phyloP scores from a whole-genome alignment of 164 flowering plant species.

The Chimonanthus praecox region DNA sequence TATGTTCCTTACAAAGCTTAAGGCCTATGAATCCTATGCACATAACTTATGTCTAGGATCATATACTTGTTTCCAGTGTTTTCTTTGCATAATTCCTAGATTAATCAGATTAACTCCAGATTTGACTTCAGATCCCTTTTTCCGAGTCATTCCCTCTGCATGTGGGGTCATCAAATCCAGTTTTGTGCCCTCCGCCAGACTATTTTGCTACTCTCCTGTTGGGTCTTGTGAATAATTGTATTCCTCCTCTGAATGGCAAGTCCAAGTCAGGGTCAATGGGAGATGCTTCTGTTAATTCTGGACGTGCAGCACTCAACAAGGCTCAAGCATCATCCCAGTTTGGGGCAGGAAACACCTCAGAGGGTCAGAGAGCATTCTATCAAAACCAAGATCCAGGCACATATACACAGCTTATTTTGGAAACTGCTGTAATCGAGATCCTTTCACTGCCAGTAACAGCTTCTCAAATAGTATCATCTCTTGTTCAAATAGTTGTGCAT shows the following conservation, averaged over 20 bases:
- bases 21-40: neutral
- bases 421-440: constrained; percentile 87
- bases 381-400: constrained; percentile 98
- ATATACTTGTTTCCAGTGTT: neutral
- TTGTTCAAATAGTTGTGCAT: constrained; percentile 83
- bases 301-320: constrained; percentile 52
- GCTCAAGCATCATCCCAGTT: constrained; percentile 47
- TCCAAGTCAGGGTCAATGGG: constrained; percentile 52
- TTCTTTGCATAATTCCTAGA: constrained; percentile 1
- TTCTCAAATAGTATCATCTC: constrained; percentile 75
- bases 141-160: constrained; percentile 92
- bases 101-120: constrained; percentile 3
- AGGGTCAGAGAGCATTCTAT: constrained; percentile 81
- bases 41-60: neutral
- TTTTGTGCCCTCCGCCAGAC: constrained; percentile 75
- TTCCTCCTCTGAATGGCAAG: constrained; percentile 67
- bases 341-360: constrained; percentile 46
- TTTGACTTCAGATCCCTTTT: constrained; percentile 73
- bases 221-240: constrained; percentile 83
- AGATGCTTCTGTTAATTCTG: constrained; percentile 39
- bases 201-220: constrained; percentile 80
- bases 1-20: neutral
- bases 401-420: constrained; percentile 89
- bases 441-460: constrained; percentile 91
- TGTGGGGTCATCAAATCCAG: constrained; percentile 64